These are phyloP conservation scores for Ustilago loliicola DNA, from an alignment of 1,284 basidiomycete species.

Conservation along the genomic window DNA sequence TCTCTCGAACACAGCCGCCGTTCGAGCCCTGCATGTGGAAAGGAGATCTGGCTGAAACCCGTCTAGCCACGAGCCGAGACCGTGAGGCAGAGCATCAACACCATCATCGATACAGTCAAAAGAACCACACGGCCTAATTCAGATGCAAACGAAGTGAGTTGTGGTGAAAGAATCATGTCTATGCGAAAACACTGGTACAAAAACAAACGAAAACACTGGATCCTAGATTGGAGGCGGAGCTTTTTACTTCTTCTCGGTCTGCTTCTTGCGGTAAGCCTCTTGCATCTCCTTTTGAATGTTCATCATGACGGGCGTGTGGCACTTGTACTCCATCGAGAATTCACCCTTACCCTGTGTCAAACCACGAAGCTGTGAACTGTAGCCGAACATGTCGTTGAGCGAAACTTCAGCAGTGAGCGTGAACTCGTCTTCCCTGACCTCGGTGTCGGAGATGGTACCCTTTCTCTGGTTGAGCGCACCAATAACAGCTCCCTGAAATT, in stretches of 20 bases:
- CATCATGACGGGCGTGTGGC: conserved; percentile 87
- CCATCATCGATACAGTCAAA: background rate
- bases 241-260: conserved; percentile 48
- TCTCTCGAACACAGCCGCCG: background rate
- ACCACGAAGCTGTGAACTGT: conserved; percentile 77
- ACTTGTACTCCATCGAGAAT: conserved; percentile 87
- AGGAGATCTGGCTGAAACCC: background rate
- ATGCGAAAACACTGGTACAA: conserved; percentile 22
- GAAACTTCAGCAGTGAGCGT: conserved; percentile 91
- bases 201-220: conserved; percentile 10
- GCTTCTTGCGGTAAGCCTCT: conserved; percentile 70
- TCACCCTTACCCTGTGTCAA: conserved; percentile 79
- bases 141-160: conserved; percentile 21
- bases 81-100: background rate
- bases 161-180: conserved; percentile 27
- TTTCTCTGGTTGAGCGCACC: conserved; percentile 93
- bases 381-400: conserved; percentile 99
- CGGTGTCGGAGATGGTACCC: conserved; percentile 95
- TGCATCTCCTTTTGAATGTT: conserved; percentile 88
- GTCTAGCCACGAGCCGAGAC: background rate
- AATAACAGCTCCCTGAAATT: conserved; percentile 97
- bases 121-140: background rate
- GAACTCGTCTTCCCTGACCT: conserved; percentile 97
- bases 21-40: background rate
- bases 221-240: background rate